Evolutionary conservation across 1,284 basidiomycete genomes (phyloP).

Genomic region (Trichosporon sp.): DNA sequence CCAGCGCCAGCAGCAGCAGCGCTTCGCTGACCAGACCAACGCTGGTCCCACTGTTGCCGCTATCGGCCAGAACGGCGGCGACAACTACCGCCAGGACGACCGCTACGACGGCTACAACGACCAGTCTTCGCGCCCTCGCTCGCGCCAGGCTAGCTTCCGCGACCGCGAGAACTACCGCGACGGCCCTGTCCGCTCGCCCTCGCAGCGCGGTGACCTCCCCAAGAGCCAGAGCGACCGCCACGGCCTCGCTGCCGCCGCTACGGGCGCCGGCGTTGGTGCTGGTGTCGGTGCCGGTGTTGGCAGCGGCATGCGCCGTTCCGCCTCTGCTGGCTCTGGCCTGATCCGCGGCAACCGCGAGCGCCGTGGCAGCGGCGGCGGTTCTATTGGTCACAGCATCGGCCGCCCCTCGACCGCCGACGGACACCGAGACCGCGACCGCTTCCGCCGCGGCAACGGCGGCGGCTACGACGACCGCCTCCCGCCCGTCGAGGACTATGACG

Average conservation of each 20-base stretch:
- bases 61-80: background rate
- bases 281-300: conserved; percentile 7
- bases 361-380: background rate
- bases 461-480: conserved; percentile 13
- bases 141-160: background rate
- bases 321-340: background rate
- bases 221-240: background rate
- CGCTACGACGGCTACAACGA: background rate
- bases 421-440: background rate
- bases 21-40: background rate
- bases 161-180: background rate
- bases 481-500: conserved; percentile 12
- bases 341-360: conserved; percentile 1
- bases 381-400: background rate
- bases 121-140: background rate
- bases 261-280: conserved; percentile 2
- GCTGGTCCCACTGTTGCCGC: background rate
- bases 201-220: background rate
- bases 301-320: background rate
- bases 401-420: conserved; percentile 5
- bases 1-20: background rate
- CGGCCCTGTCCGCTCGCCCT: background rate
- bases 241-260: background rate
- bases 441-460: background rate
- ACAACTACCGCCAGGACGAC: background rate